Base-by-base conservation (phyloP, 768 basidiomycete species). In the Auriscalpium orientale region DNA sequence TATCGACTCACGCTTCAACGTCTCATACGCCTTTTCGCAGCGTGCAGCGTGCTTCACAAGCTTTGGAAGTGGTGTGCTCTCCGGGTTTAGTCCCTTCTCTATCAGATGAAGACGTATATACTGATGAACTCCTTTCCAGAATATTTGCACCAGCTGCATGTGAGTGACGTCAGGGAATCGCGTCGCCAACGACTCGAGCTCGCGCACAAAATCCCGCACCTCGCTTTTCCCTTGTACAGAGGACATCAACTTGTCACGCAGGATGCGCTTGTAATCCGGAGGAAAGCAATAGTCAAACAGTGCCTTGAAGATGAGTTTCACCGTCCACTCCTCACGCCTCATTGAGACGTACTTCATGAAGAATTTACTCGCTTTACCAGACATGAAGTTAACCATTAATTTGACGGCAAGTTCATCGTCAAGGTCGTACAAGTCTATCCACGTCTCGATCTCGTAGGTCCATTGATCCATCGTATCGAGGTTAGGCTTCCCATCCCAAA, bases 271-370 rank as follows among this genome's bases (percentile, higher is more conserved):
- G 46, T 55, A 65, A 22, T 66, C 60, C 8, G 55, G n/a, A 1
- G 60, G 62, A 52, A 66, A 66, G 35, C 64, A 64, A 21, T 63
- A 61, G 49, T 66, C 60, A 53, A 66, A 66, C 9, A 65, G 22
- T 15, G 51, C 64, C 3, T 54, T n/a, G 1, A 56, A 60, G 15
- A 46, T 64, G 49, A 4, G 55, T 40, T 20, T 49, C 0, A 28
- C 62, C 56, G 40, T 53, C 65, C 65, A 66, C 0, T 47, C n/a
- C 12, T 33, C 46, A 1, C 56, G 61, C 1, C 57, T 38, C 0
- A 46, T 11, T 0, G 63, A 47, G 7, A 69, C 61, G 21, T 62
- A 48, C 16, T 58, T 63, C 47, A 65, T 63, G 54, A 60, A 69
- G 51, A 65, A 69, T 18, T 59, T 45, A 54, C 64, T 64, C 0